Conservation (phyloP, 1,284 basidiomycete species). For the Moesziomyces parantarcticus region DNA sequence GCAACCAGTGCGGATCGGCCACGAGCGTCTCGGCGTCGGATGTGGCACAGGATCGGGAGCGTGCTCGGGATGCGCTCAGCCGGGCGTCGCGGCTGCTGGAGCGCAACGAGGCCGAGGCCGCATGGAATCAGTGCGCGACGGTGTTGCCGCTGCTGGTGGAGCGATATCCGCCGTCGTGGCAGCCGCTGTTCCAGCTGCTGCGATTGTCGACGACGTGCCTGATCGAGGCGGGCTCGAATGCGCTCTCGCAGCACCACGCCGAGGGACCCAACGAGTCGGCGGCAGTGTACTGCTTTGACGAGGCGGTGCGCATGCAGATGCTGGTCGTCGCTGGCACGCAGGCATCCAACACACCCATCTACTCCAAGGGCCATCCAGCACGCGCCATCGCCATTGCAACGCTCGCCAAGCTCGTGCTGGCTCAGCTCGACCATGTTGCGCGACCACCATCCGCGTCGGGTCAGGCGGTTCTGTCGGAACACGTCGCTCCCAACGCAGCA, state of each 20-base stretch:
- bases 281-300: conserved; percentile 43
- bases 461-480: not conserved
- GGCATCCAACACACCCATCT: conserved; percentile 68
- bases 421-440: conserved; percentile 72
- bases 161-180: conserved; percentile 68
- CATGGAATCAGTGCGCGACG: conserved; percentile 75
- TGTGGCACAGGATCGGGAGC: conserved; percentile 74
- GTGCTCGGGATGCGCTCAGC: conserved; percentile 77
- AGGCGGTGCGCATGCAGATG: conserved; percentile 69
- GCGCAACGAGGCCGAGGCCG: conserved; percentile 67
- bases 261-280: conserved; percentile 10
- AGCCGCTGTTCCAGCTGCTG: conserved; percentile 80
- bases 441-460: not conserved
- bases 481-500: not conserved
- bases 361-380: conserved; percentile 80
- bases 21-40: conserved; percentile 70
- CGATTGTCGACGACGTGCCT: conserved; percentile 78
- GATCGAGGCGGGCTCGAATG: conserved; percentile 68
- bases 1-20: conserved; percentile 71
- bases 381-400: conserved; percentile 81
- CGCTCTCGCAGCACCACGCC: conserved; percentile 3
- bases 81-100: conserved; percentile 74
- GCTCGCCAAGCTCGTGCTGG: conserved; percentile 81
- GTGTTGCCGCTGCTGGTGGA: conserved; percentile 74
- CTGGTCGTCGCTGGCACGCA: conserved; percentile 73